Conservation (phyloP, 2,329 filamentous ascomycete species). For the Erysiphe pulchra region DNA sequence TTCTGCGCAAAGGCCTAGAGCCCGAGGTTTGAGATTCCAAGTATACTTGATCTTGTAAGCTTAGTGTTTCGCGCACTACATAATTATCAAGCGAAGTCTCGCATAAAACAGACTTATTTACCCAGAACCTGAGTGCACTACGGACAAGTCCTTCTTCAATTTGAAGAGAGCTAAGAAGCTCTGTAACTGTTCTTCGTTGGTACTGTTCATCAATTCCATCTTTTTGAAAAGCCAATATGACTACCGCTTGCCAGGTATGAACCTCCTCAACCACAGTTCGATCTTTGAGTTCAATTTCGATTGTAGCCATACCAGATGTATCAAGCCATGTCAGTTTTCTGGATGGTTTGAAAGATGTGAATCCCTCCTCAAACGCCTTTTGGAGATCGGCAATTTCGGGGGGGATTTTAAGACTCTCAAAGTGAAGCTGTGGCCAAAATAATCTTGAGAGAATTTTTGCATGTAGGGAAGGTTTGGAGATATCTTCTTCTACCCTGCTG, state of each 20-base stretch:
- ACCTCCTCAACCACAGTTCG: slow-evolving; percentile 47
- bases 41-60: slow-evolving; percentile 15
- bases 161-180: slow-evolving; percentile 28
- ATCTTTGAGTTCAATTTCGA: slow-evolving; percentile 65
- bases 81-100: slow-evolving; percentile 29
- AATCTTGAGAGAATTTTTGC: slow-evolving; percentile 74
- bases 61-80: slow-evolving; percentile 39
- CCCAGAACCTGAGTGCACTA: slow-evolving; percentile 45
- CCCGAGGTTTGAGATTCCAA: slow-evolving; percentile 9
- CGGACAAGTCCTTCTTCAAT: slow-evolving; percentile 52
- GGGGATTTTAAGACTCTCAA: slow-evolving; percentile 42
- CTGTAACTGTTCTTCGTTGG: slow-evolving; percentile 20
- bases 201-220: slow-evolving; percentile 7
- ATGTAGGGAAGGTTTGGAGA: slow-evolving; percentile 24
- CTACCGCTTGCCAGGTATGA: slow-evolving; percentile 62
- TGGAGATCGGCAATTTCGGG: slow-evolving; percentile 32
- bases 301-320: slow-evolving; percentile 50
- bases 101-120: slow-evolving; percentile 37
- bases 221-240: slow-evolving; percentile 58
- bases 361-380: slow-evolving; percentile 44
- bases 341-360: slow-evolving; percentile 55
- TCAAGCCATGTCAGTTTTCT: slow-evolving; percentile 78
- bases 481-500: slow-evolving; percentile 5
- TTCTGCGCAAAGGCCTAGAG: not conserved
- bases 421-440: slow-evolving; percentile 70